Evolutionary conservation across 2,329 filamentous ascomycete species (phyloP).

Genomic region (Amphichorda felina): DNA sequence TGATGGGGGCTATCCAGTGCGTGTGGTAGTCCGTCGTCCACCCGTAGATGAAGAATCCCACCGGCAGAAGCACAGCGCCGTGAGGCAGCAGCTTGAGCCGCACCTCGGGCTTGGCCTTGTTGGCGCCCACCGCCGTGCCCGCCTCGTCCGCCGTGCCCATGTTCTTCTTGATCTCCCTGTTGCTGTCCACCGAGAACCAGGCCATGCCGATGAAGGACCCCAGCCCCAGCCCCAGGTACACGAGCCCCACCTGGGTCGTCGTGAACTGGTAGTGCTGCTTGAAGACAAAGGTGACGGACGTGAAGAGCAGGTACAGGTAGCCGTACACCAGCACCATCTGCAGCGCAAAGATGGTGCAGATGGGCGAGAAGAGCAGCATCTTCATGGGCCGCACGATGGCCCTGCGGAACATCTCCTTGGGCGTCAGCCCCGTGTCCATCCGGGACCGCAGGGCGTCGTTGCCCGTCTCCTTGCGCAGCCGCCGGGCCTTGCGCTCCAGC

Average conservation of each 20-base stretch:
- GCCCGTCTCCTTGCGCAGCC: slow-evolving; percentile 37
- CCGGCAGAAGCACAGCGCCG: slow-evolving; percentile 32
- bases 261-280: slow-evolving; percentile 25
- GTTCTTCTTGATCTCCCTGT: slow-evolving; percentile 24
- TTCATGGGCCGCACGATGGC: slow-evolving; percentile 51
- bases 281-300: slow-evolving; percentile 41
- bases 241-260: slow-evolving; percentile 16
- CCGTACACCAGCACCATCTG: slow-evolving; percentile 41
- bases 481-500: slow-evolving; percentile 42
- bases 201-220: slow-evolving; percentile 20
- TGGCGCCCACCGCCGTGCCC: neutral
- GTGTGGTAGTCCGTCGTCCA: slow-evolving; percentile 32
- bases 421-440: slow-evolving; percentile 6
- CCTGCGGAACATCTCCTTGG: slow-evolving; percentile 28
- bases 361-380: slow-evolving; percentile 48
- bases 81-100: slow-evolving; percentile 15
- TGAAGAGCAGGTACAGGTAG: slow-evolving; percentile 41
- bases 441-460: slow-evolving; percentile 35
- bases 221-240: slow-evolving; percentile 28
- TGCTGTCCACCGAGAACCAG: slow-evolving; percentile 6
- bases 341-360: slow-evolving; percentile 52
- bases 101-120: neutral
- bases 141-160: slow-evolving; percentile 9
- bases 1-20: slow-evolving; percentile 38
- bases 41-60: slow-evolving; percentile 40